Evolutionary conservation across 306 rosid genomes (phyloP), one percentile per base, ranked within the genome.

Genomic region (Vigna hirtella): DNA sequence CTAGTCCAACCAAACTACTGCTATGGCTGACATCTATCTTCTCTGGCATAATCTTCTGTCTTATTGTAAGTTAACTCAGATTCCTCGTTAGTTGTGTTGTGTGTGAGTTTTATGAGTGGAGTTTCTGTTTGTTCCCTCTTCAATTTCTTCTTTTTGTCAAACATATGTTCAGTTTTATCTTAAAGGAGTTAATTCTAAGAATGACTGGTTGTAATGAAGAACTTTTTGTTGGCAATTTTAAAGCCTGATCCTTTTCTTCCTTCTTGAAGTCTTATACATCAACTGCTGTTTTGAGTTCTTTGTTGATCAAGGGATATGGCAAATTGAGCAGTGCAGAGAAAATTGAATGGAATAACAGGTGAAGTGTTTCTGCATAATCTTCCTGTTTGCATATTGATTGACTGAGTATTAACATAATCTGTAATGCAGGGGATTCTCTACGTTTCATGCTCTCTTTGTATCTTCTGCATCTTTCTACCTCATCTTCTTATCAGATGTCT

Each of bases 261-360:
- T 78, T 82, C 81, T 87, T 87, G 90, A 89, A 91, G 96, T 90
- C 86, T 57, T 89, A 89, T 77, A 71, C 53, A 51, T 73, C 83
- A 68, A 86, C 89, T 0, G 88, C 84, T 59, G 24, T 78, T 45
- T 30, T 84, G 71, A 91, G 96, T 88, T 68, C 65, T 70, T 76
- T 50, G 20, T 78, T 76, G 70, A 64, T 89, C 78, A 66, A 86
- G 78, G 80, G 70, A 67, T 91, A 87, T 83, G 76, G 72, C 8
- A 86, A 83, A 66, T 69, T 89, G 56, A 89, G 82, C 66, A 40
- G 30, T 55, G 86, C 81, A 16, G 82, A 80, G 51, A 87, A 82
- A 82, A 87, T 87, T 72, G 96, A 91, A 79, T 91, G 96, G 96
- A 91, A 91, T 63, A 87, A 87, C 84, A 66, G 96, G 96, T 91